These are phyloP conservation scores for Rhodosorus marinus DNA, from an alignment of 23 red algal genomes.

Conservation along the genomic window DNA sequence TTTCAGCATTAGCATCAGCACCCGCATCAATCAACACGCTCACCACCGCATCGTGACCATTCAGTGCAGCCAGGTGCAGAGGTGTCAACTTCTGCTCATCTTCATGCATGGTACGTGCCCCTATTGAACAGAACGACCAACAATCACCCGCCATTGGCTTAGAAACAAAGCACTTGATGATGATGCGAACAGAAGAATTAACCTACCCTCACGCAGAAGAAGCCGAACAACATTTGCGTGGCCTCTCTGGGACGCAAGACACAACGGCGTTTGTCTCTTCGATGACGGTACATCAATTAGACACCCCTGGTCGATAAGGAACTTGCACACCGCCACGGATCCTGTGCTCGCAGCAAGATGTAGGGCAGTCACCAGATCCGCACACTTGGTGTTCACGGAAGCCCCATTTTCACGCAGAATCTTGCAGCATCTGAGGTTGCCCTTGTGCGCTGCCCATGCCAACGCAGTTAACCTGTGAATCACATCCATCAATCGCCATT, in stretches of 20 bases:
- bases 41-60: slow-evolving; percentile 12
- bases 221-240: slow-evolving; percentile 23
- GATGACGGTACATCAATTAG: slow-evolving; percentile 34
- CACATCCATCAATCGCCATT: too few species aligned
- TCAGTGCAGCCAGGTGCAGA: slow-evolving; percentile 26
- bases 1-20: slow-evolving; percentile 30
- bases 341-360: slow-evolving; percentile 74
- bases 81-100: slow-evolving; percentile 50
- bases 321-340: slow-evolving; percentile 5
- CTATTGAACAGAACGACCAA: too few species aligned
- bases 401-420: slow-evolving; percentile 44
- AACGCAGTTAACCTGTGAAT: slow-evolving; percentile 59
- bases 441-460: slow-evolving; percentile 76
- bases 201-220: slow-evolving; percentile 35
- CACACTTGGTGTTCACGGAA: slow-evolving; percentile 33
- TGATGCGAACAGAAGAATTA: too few species aligned
- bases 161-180: too few species aligned
- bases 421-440: slow-evolving; percentile 42
- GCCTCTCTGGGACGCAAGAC: slow-evolving; percentile 66
- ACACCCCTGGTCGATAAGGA: slow-evolving; percentile 27
- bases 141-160: too few species aligned
- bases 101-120: slow-evolving; percentile 37
- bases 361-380: slow-evolving; percentile 52
- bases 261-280: slow-evolving; percentile 65
- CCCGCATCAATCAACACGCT: slow-evolving; percentile 16